Base-by-base conservation (phyloP, 225 moss, liverwort and hornwort genomes). In the Asterella californica region DNA sequence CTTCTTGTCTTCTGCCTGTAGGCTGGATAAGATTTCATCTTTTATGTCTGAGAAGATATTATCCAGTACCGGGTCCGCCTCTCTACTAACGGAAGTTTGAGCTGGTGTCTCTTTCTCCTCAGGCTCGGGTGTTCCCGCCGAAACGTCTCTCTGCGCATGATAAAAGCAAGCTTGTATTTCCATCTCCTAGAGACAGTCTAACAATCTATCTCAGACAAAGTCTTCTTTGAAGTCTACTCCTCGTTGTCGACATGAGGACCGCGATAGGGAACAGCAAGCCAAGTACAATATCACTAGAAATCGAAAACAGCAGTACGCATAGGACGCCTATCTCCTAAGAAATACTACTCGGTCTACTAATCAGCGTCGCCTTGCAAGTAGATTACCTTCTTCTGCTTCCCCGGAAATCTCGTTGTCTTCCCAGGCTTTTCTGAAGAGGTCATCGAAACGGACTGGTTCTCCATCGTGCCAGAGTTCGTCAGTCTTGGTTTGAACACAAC, bases 21-120 rank as follows among this genome's bases (percentile, higher is more conserved):
- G 76, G 79, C 87, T 84, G 70, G 88, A 83, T 52, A 94, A 68
- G 42, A 77, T 80, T 45, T 87, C 90, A 83, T 91, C 92, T 83
- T 92, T 92, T 81, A 90, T 88, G 77, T 87, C 92, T 78, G 92
- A 90, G 76, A 96, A 74, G 64, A 94, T 90, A 77, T 91, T 89
- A 61, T 96, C 96, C 63, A 96, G 76, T 32, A 90, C 79, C 60
- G 84, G 86, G 80, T n/a, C n/a, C n/a, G n/a, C n/a, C n/a, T n/a
- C n/a, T n/a, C n/a, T n/a, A n/a, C n/a, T n/a, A n/a, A n/a, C n/a
- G n/a, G n/a, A n/a, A n/a, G n/a, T n/a, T n/a, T n/a, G n/a, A n/a
- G n/a, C n/a, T n/a, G n/a, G n/a, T n/a, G n/a, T n/a, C n/a, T n/a
- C n/a, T n/a, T n/a, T n/a, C n/a, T n/a, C n/a, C n/a, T n/a, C n/a